These are phyloP conservation scores for Teunomyces aglyptinius DNA, from an alignment of 805 yeast species.

Conservation along the genomic window DNA sequence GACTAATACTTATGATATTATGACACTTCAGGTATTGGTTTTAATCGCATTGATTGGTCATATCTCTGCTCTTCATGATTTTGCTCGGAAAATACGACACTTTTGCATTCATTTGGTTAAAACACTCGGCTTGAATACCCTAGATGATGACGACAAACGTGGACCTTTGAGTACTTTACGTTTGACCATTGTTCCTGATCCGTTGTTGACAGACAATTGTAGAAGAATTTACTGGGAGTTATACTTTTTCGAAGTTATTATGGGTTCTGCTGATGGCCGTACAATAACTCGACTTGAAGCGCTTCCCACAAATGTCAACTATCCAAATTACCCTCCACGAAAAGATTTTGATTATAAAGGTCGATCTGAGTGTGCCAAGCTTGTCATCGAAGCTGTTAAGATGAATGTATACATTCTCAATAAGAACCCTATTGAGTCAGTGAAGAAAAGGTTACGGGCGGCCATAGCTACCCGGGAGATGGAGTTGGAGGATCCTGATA, in stretches of 20 bases:
- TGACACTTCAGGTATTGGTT: conserved; percentile 42
- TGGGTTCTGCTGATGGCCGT: conserved; percentile 54
- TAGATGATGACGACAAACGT: conserved; percentile 28
- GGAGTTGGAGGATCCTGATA: conserved; percentile 39
- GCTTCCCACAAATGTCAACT: conserved; percentile 32
- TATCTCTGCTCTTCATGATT: conserved; percentile 50
- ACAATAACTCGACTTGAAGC: conserved; percentile 36
- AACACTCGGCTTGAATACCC: conserved; percentile 35
- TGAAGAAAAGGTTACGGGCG: conserved; percentile 40
- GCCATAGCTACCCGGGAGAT: conserved; percentile 52
- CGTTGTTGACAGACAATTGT: conserved; percentile 25
- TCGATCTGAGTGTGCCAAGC: conserved; percentile 44
- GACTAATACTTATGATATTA: conserved; percentile 32
- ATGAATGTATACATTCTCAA: conserved; percentile 46
- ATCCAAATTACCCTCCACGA: conserved; percentile 37
- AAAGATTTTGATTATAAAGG: conserved; percentile 45
- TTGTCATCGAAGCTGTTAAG: conserved; percentile 50
- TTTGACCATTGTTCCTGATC: conserved; percentile 11
- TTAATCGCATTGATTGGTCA: conserved; percentile 45
- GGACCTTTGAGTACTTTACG: conserved; percentile 12
- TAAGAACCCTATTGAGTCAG: conserved; percentile 34
- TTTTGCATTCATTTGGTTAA: conserved; percentile 39
- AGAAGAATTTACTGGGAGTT: conserved; percentile 53
- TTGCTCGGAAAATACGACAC: conserved; percentile 42
- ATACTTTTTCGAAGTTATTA: conserved; percentile 49